These are phyloP conservation scores for Ricinus communis DNA, from an alignment of 345 rosid genomes.

Conservation along the genomic window DNA sequence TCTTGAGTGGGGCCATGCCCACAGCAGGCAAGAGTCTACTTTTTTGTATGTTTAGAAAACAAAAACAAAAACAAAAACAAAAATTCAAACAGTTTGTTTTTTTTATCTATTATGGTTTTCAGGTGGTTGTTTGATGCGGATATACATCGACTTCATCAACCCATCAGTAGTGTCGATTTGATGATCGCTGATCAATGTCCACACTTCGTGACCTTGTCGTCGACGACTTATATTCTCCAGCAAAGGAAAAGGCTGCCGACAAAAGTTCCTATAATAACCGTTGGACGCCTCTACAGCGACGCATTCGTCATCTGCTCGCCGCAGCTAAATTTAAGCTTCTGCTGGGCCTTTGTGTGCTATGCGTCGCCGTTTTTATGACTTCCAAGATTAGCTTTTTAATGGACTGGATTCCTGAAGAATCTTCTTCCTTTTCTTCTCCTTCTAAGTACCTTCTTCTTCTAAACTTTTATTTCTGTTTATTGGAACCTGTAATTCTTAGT, in stretches of 20 bases:
- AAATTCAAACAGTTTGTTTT: background rate
- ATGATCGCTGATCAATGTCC: background rate
- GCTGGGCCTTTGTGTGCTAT: conserved; percentile 13
- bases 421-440: conserved; percentile 3
- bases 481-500: no score
- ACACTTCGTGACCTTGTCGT: conserved; percentile 11
- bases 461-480: background rate
- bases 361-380: conserved; percentile 19
- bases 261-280: conserved; percentile 14
- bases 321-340: conserved; percentile 21
- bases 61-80: no score
- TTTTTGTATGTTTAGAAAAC: no score
- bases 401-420: conserved; percentile 29
- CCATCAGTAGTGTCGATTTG: background rate
- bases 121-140: background rate
- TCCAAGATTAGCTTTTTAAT: conserved; percentile 18
- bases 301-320: conserved; percentile 16
- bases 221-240: conserved; percentile 22
- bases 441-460: conserved; percentile 2
- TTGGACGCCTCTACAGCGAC: conserved; percentile 12
- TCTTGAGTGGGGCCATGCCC: no score
- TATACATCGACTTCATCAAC: background rate
- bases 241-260: conserved; percentile 26
- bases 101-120: background rate
- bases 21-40: no score